phyloP scores from a whole-genome alignment of 1,139 yeast species.

The Saccharomyces hybrid region DNA sequence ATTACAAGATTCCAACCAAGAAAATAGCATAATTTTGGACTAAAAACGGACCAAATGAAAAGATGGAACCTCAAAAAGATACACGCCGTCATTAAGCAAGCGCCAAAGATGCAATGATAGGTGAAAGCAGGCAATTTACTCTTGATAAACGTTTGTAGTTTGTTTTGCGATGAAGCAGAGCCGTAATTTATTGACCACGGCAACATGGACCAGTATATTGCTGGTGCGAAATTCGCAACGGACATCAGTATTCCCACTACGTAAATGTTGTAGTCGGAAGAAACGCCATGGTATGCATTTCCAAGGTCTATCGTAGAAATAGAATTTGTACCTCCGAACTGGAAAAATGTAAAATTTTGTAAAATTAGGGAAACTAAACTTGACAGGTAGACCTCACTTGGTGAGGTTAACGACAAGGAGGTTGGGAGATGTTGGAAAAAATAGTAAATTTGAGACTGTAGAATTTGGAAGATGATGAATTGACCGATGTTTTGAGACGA shows the following conservation, averaged over 20 bases:
- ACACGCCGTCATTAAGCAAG: constrained; percentile 62
- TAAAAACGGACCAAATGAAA: constrained; percentile 95
- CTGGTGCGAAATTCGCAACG: constrained; percentile 75
- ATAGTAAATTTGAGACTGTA: constrained; percentile 10
- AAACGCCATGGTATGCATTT: constrained; percentile 84
- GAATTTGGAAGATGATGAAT: constrained; percentile 46
- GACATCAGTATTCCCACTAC: constrained; percentile 75
- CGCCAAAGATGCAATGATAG: constrained; percentile 55
- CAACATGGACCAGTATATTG: constrained; percentile 74
- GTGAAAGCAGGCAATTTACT: constrained; percentile 24
- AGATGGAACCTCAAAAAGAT: constrained; percentile 70
- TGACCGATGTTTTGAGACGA: constrained; percentile 63
- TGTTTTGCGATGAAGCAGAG: constrained; percentile 33
- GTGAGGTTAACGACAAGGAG: not conserved
- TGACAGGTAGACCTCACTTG: constrained; percentile 5
- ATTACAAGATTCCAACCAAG: constrained; percentile 65
- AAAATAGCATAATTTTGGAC: constrained; percentile 81
- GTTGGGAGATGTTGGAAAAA: not conserved
- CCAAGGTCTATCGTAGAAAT: constrained; percentile 85
- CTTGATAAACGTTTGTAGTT: constrained; percentile 25
- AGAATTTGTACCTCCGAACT: constrained; percentile 86
- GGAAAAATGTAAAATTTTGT: constrained; percentile 76
- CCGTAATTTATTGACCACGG: constrained; percentile 35
- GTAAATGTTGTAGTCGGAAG: constrained; percentile 55
- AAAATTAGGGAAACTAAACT: constrained; percentile 34